Evolutionary conservation across 2,329 filamentous ascomycete species (phyloP), one percentile per base, ranked within the genome.

Genomic region (Fusarium coicis): DNA sequence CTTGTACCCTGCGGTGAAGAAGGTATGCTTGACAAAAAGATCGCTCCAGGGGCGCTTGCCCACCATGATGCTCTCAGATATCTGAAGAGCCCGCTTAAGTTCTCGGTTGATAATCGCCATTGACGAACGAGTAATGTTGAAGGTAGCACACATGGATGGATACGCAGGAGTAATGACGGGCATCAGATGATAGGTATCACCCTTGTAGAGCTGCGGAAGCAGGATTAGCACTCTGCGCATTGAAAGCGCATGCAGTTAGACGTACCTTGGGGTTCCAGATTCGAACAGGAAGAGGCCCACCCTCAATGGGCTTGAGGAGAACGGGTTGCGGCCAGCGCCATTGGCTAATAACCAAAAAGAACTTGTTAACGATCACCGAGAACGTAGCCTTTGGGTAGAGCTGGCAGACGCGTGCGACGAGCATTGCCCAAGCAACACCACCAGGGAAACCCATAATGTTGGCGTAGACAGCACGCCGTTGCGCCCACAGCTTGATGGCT

Each of bases 311-410:
- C 82, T 98, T 98, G 65, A 99, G 87, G 74, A 97, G 87, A 9
- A 98, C 93, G n/a, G 96, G 96, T 74, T 93, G 90, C 10, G 96
- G 96, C 95, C 96, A 99, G 37, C 90, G 91, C 96, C 96, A 99
- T 73, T 92, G 91, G 73, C 91, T 90, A 85, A 98, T 94, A 74
- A 99, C 92, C 75, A 93, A 88, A 83, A 98, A 99, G 86, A 99
- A 98, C 81, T 97, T 98, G 79, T 92, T 90, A 44, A 99, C 92
- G 63, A 99, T 92, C 30, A 95, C 93, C 3, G 95, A 94, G 23
- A 93, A 93, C 14, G 94, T 93, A 11, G 96, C 96, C 80, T 94
- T 95, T 19, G 96, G 96, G 78, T 98, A 99, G 21, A 99, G 88
- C 82, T 99, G 96, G 82, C 96, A 98, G 46, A 98, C 93, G 72